Evolutionary conservation across 345 rosid genomes (phyloP), one percentile per base, ranked within the genome.

Genomic region (Heritiera littoralis): DNA sequence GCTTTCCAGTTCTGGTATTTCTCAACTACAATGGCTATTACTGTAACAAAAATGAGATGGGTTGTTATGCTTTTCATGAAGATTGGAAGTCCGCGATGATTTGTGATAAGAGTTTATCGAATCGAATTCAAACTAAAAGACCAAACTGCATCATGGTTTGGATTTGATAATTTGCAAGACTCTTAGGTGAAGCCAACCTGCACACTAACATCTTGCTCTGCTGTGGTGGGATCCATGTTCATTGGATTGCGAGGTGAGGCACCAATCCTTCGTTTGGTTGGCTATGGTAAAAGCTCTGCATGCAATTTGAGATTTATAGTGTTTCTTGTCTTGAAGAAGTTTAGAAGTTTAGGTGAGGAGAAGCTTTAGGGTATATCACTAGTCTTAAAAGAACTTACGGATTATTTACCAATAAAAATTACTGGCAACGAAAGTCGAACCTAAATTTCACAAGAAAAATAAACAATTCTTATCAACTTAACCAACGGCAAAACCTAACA

Each of bases 21-120:
- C 97, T 92, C 75, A 93, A 94, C 87, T 91, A 84, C 89, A 96
- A 91, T 61, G 86, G 89, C 30, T 88, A 83, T 67, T 23, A 23
- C 28, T 23, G 3, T 35, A 35, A 35, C 2, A 35, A 35, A 35
- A 86, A 80, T 54, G 78, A 72, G 69, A 81, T 83, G 63, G 78
- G 78, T 79, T 84, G 66, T 65, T 80, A 74, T 35, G 64, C 83
- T 69, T 83, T 49, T 63, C 66, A 32, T 59, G 60, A 75, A 28
- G 54, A 45, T 41, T 46, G 51, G 30, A 52, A 48, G 17, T 14
- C 4, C 43, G 45, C 20, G 41, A 11, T 8, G 13, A 64, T 69
- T 20, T 40, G 66, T 30, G 10, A 5, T 4, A 40, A 74, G 73
- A 71, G 69, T 63, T 69, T 41, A 20, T 23, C 14, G 2, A 32